Conservation (phyloP, 164 flowering plant species). For the Magnolia officinalis region DNA sequence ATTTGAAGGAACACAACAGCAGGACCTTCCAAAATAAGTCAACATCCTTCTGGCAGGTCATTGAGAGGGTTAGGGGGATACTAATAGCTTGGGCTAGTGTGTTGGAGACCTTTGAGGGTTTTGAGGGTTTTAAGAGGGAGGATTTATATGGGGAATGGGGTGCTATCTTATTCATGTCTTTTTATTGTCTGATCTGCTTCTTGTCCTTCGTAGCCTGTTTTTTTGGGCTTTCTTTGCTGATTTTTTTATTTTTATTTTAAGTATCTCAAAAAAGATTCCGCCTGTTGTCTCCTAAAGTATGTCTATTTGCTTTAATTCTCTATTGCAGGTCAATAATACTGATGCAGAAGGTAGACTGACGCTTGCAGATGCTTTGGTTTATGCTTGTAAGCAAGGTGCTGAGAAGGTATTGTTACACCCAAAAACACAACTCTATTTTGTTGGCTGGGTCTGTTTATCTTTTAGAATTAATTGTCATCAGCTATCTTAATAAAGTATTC, state of each 20-base stretch:
- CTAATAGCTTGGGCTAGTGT: too few relatives aligned
- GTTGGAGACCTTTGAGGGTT: too few relatives aligned
- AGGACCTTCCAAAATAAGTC: too few relatives aligned
- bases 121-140: too few relatives aligned
- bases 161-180: too few relatives aligned
- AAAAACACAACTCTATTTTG: background rate
- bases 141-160: too few relatives aligned
- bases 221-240: background rate
- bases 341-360: constrained; percentile 99
- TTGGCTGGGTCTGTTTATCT: too few relatives aligned
- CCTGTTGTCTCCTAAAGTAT: background rate
- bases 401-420: constrained; percentile 59
- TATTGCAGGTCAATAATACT: constrained; percentile 79
- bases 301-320: background rate
- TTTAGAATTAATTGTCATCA: background rate
- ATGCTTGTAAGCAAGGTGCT: constrained; percentile 94
- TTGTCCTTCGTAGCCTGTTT: too few relatives aligned
- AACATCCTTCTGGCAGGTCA: too few relatives aligned
- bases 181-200: too few relatives aligned
- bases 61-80: too few relatives aligned
- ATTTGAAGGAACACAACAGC: too few relatives aligned
- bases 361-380: constrained; percentile 96
- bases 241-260: background rate
- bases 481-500: background rate
- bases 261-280: background rate